phyloP scores from a whole-genome alignment of 2,329 filamentous ascomycete species.

The Claviceps paspali region DNA sequence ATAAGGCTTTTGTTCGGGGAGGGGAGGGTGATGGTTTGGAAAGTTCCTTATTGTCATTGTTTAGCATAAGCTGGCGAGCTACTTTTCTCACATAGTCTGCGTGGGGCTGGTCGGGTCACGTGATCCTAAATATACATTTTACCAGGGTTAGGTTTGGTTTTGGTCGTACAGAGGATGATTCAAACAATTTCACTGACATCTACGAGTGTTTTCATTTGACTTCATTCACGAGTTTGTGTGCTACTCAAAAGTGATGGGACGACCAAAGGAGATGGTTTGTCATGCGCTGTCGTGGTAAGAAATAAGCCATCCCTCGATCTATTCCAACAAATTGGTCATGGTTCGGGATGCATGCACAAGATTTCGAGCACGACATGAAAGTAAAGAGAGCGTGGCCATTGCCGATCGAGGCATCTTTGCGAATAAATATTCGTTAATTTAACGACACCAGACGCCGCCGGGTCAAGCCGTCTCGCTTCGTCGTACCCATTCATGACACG shows the following conservation, averaged over 20 bases:
- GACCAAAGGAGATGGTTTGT: too few species aligned
- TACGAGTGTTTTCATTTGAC: too few species aligned
- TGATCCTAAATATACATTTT: background rate
- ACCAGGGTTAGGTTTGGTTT: background rate
- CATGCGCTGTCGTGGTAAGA: too few species aligned
- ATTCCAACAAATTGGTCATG: too few species aligned
- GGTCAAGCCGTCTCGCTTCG: conserved; percentile 22
- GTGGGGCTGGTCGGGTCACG: background rate
- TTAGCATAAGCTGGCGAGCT: background rate
- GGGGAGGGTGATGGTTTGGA: background rate
- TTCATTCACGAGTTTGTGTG: too few species aligned
- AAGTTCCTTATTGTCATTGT: background rate
- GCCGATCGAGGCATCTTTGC: conserved; percentile 4
- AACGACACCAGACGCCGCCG: conserved; percentile 28
- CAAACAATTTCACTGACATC: too few species aligned
- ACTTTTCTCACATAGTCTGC: background rate
- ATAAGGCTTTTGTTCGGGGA: too few species aligned
- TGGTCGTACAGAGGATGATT: background rate
- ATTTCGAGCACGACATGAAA: too few species aligned
- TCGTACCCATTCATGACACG: conserved; percentile 16
- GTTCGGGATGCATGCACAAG: too few species aligned
- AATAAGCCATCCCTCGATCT: too few species aligned
- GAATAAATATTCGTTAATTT: conserved; percentile 24
- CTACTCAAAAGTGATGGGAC: too few species aligned
- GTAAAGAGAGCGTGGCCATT: background rate